Percentiles rank a stretch among this genome's conserved stretches.
These are phyloP conservation scores for Fusarium secorum DNA, from an alignment of 2,329 filamentous ascomycete genomes.

Conservation along the genomic window DNA sequence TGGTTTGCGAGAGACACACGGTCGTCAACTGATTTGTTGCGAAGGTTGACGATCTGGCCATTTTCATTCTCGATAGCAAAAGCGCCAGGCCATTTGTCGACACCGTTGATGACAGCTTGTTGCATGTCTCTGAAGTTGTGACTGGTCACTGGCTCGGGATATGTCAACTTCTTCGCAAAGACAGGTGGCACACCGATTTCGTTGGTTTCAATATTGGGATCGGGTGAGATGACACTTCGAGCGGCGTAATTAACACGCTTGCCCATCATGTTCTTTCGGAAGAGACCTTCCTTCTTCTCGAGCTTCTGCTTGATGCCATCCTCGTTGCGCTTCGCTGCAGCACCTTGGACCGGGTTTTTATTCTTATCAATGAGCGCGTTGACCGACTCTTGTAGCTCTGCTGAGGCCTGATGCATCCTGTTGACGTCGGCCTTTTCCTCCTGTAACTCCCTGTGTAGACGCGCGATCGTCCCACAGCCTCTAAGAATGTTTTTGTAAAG, in stretches of 20 bases:
- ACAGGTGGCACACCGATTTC: slow-evolving; percentile 99
- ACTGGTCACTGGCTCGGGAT: slow-evolving; percentile 95
- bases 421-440: slow-evolving; percentile 61
- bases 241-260: slow-evolving; percentile 99
- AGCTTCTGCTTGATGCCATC: slow-evolving; percentile 98
- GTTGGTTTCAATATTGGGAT: slow-evolving; percentile 98
- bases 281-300: slow-evolving; percentile 98
- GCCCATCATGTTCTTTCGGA: slow-evolving; percentile 99
- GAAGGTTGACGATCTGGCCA: slow-evolving; percentile 86
- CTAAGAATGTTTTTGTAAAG: slow-evolving; percentile 87
- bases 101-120: slow-evolving; percentile 93
- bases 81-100: slow-evolving; percentile 93
- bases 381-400: slow-evolving; percentile 84
- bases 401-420: slow-evolving; percentile 82
- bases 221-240: slow-evolving; percentile 95
- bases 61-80: slow-evolving; percentile 95
- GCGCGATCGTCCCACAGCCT: slow-evolving; percentile 74
- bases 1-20: slow-evolving; percentile 91
- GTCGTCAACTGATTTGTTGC: slow-evolving; percentile 87
- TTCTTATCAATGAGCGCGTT: slow-evolving; percentile 93
- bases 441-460: slow-evolving; percentile 67
- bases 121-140: slow-evolving; percentile 97
- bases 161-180: slow-evolving; percentile 94
- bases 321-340: slow-evolving; percentile 79
- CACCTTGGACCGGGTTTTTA: slow-evolving; percentile 81